Evolutionary conservation across 139 green algal species (phyloP), one percentile per base, ranked within the genome.

Genomic region (Zygnema circumcarinatum): DNA sequence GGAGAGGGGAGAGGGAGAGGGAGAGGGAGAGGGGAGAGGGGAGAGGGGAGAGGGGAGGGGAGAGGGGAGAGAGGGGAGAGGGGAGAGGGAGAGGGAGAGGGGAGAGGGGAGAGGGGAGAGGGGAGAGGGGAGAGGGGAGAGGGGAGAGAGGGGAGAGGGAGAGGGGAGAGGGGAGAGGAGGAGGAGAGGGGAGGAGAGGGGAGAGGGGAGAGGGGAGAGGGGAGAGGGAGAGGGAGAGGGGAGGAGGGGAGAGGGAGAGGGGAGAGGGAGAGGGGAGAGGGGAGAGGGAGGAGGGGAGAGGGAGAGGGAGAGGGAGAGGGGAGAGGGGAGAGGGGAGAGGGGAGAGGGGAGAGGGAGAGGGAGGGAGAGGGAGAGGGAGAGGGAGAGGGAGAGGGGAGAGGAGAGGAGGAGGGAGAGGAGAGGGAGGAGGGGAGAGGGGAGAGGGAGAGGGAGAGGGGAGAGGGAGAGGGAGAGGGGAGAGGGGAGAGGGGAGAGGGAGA

Each of bases 61-160:
- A 16, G 39, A 11, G 69, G 39, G 39, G 69, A 11, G 16, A 11
- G 69, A 78, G 69, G 39, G 79, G 67, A 32, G 31, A 38, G 31
- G 22, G 67, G 79, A 7, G 79, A 20, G 42, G 31, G n/a, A 85
- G 40, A 29, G 3, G 54, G 78, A 85, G 78, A 82, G 11, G 54
- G 40, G 54, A 1, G 35, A 56, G 11, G 78, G 67, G 3, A 29
- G 42, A 31, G 22, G 1, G 79, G 75, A 32, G 32, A 2, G 7
- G 42, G 21, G 32, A 85, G 79, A 83, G 79, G 32, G 79, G 36
- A 85, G 54, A 16, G 62, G 54, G 33, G 54, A 85, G 79, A 67
- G 33, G 29, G 42, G 67, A 25, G 78, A 35, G 67, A 31, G 33
- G 0, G 29, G 29, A 0, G 0, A 32, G 47, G 35, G 67, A 39